A percentile compares a stretch with the other conserved stretches of the same genome.
These are phyloP conservation scores for Colletotrichum sp. DNA, from an alignment of 2,329 filamentous ascomycete species.

Conservation along the genomic window DNA sequence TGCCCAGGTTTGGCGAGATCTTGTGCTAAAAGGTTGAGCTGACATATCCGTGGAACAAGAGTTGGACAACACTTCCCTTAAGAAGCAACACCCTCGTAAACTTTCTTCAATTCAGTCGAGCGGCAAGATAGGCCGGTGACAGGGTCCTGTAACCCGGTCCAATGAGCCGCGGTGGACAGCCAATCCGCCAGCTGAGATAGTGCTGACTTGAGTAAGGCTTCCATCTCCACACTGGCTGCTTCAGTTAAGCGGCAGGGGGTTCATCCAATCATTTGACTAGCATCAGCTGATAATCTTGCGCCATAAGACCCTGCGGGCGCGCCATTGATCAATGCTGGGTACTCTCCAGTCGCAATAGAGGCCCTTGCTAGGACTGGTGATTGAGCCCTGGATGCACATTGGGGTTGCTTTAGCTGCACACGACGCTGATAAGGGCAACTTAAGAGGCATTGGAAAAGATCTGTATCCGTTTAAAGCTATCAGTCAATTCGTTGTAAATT, in stretches of 20 bases:
- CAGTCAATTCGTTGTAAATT: no score
- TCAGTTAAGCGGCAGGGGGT: neutral
- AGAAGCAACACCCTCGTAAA: neutral
- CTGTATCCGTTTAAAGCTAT: no score
- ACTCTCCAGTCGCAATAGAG: neutral
- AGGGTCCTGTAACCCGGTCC: neutral
- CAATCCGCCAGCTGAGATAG: neutral
- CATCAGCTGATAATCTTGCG: neutral
- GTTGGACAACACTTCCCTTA: neutral
- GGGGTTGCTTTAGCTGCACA: no score
- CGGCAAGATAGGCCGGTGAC: neutral
- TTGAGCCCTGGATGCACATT: neutral
- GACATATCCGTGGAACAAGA: neutral
- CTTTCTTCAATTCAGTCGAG: neutral
- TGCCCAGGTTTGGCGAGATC: neutral
- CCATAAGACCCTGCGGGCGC: neutral
- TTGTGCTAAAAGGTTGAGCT: neutral
- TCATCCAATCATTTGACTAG: neutral
- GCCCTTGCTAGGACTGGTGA: neutral
- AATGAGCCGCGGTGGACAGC: neutral
- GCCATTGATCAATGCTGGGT: neutral
- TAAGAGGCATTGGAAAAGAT: no score
- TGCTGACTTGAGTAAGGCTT: neutral
- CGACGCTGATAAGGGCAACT: no score
- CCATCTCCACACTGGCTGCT: neutral